Percentiles rank a stretch among this genome's conserved stretches.
phyloP scores from a whole-genome alignment of 306 rosid species.

The Calophaca sinica region DNA sequence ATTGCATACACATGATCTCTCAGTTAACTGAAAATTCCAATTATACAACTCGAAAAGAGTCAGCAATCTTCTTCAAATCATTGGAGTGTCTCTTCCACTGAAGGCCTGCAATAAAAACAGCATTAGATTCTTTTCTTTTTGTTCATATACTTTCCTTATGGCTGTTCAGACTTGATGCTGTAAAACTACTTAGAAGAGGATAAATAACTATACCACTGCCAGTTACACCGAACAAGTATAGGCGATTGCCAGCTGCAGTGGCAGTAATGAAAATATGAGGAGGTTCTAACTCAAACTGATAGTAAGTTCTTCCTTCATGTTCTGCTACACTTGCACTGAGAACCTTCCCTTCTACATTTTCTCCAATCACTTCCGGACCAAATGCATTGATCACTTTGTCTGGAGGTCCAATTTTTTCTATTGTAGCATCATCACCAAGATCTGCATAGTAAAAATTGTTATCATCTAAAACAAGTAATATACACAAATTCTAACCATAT shows the following conservation, averaged over 20 bases:
- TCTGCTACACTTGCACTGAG: conserved; percentile 64
- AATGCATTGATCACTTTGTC: conserved; percentile 89
- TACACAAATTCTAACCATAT: not conserved
- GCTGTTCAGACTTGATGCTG: conserved; percentile 31
- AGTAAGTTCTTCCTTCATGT: conserved; percentile 84
- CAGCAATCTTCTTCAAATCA: conserved; percentile 77
- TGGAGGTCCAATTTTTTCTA: conserved; percentile 87
- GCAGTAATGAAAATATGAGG: conserved; percentile 92
- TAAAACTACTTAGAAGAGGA: conserved; percentile 20
- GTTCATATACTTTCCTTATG: not conserved
- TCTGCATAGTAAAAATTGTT: conserved; percentile 51
- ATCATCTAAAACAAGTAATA: conserved; percentile 24
- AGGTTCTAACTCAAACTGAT: conserved; percentile 95
- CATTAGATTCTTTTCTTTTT: conserved; percentile 15
- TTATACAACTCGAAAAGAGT: conserved; percentile 78
- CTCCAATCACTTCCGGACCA: conserved; percentile 96
- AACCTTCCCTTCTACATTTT: conserved; percentile 95
- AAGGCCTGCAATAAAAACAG: conserved; percentile 72
- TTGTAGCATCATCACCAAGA: conserved; percentile 82
- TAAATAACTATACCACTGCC: conserved; percentile 70
- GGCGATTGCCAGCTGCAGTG: conserved; percentile 96
- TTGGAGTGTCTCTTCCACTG: conserved; percentile 94
- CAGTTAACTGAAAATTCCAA: conserved; percentile 39
- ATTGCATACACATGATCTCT: conserved; percentile 31
- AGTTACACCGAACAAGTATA: conserved; percentile 83